A percentile compares a stretch with the other conserved stretches of the same genome.
phyloP scores from a whole-genome alignment of 352 stramenopile genomes.

The Globisporangium nodosum region DNA sequence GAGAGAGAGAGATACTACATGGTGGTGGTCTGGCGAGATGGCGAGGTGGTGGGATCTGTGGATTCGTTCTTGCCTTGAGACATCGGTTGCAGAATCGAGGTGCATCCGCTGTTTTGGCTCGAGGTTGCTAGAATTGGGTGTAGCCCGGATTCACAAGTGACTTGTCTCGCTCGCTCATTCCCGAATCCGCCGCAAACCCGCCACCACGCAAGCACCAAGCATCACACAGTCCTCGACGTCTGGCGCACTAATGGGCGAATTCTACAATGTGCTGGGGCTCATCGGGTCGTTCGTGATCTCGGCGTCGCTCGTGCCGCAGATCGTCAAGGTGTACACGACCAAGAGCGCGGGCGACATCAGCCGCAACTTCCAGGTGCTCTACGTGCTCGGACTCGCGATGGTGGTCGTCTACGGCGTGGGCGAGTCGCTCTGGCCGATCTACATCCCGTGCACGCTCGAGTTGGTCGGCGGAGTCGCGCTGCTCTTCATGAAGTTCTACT shows the following conservation, averaged over 20 bases:
- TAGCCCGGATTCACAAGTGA: no score
- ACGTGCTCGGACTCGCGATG: conserved; percentile 26
- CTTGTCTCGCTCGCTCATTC: neutral
- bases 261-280: conserved; percentile 40
- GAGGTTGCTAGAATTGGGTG: no score
- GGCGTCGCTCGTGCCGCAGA: conserved; percentile 49
- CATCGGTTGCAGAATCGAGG: no score
- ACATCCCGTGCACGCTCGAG: conserved; percentile 35
- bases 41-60: no score
- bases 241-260: conserved; percentile 6
- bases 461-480: conserved; percentile 22
- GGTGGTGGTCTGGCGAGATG: no score
- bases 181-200: neutral
- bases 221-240: no score
- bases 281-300: conserved; percentile 59
- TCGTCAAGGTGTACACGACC: conserved; percentile 48
- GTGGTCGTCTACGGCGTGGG: conserved; percentile 33
- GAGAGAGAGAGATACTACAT: no score
- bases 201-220: neutral
- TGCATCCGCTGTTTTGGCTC: no score
- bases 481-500: conserved; percentile 32
- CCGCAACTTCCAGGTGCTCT: conserved; percentile 32
- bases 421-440: conserved; percentile 39
- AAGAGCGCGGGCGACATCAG: conserved; percentile 39
- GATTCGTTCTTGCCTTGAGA: neutral